Evolutionary conservation across 192 early-diverging fungal species (phyloP).

Genomic region (Linderina pennispora): DNA sequence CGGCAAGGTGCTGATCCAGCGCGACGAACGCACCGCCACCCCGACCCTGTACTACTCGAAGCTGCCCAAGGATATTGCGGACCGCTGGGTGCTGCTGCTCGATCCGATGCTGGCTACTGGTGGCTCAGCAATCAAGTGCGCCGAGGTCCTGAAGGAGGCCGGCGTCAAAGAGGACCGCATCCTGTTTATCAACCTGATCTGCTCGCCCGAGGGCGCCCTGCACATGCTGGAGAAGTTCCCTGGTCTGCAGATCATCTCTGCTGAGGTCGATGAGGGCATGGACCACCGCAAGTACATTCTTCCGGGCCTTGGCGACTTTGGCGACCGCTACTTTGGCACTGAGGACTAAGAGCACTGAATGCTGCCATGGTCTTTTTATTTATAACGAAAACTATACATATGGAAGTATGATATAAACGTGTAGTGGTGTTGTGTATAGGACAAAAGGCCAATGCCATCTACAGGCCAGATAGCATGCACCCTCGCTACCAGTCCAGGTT

Average conservation of each 20-base stretch:
- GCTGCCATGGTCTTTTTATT: no score
- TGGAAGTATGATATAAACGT: no score
- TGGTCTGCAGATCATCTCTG: slow-evolving; percentile 81
- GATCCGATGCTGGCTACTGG: slow-evolving; percentile 98
- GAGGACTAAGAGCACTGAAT: slow-evolving; percentile 36
- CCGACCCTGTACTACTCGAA: slow-evolving; percentile 92
- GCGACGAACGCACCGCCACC: slow-evolving; percentile 88
- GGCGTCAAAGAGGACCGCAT: slow-evolving; percentile 82
- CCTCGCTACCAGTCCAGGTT: no score
- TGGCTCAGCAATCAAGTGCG: slow-evolving; percentile 87
- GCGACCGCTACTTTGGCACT: slow-evolving; percentile 85
- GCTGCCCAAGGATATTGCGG: slow-evolving; percentile 79
- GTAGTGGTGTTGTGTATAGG: no score
- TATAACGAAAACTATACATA: no score
- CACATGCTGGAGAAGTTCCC: slow-evolving; percentile 67
- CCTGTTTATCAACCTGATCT: slow-evolving; percentile 88
- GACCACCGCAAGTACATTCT: slow-evolving; percentile 82
- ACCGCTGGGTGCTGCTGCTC: slow-evolving; percentile 77
- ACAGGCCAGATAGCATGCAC: no score
- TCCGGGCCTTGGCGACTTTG: slow-evolving; percentile 91
- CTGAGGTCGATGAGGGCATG: slow-evolving; percentile 76
- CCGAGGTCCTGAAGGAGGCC: slow-evolving; percentile 79
- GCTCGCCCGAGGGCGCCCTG: slow-evolving; percentile 76
- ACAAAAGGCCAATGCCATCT: no score
- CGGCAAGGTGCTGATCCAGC: slow-evolving; percentile 93